phyloP scores from a whole-genome alignment of 345 rosid species.

The Pistacia vera region DNA sequence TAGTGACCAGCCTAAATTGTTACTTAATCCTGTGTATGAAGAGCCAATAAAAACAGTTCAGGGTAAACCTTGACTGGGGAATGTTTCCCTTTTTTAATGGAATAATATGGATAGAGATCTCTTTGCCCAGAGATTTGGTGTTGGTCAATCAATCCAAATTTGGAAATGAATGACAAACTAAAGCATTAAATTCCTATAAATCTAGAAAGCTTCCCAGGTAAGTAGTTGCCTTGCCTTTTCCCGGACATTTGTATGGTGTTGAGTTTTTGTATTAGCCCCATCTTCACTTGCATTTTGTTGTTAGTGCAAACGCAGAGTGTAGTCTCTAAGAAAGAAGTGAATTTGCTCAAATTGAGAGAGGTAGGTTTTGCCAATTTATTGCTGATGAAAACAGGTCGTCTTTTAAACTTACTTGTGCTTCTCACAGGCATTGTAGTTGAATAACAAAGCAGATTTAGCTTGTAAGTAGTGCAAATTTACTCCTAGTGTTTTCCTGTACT shows the following conservation, averaged over 20 bases:
- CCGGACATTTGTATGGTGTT: neutral
- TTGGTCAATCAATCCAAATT: conserved; percentile 2
- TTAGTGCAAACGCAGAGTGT: neutral
- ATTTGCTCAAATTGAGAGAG: neutral
- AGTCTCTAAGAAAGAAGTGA: neutral
- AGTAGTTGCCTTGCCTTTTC: neutral
- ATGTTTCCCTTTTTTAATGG: neutral
- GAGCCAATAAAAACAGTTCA: conserved; percentile 25
- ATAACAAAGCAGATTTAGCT: neutral
- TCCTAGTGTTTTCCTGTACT: neutral
- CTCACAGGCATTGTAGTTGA: no score
- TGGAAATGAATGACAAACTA: conserved; percentile 3
- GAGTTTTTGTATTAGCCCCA: neutral
- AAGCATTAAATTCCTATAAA: neutral
- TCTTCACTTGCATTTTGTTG: neutral
- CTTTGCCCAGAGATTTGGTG: neutral
- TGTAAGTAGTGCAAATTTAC: neutral
- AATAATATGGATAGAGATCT: conserved; percentile 20
- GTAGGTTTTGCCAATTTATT: neutral
- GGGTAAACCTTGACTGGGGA: conserved; percentile 25
- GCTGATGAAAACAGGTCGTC: no score
- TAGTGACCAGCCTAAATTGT: conserved; percentile 23
- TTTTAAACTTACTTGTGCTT: no score
- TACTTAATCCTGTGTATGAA: conserved; percentile 23
- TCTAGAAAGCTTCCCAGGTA: neutral